Base-by-base conservation (phyloP, 176 grass and related monocot species). In the Triticum timopheevii region DNA sequence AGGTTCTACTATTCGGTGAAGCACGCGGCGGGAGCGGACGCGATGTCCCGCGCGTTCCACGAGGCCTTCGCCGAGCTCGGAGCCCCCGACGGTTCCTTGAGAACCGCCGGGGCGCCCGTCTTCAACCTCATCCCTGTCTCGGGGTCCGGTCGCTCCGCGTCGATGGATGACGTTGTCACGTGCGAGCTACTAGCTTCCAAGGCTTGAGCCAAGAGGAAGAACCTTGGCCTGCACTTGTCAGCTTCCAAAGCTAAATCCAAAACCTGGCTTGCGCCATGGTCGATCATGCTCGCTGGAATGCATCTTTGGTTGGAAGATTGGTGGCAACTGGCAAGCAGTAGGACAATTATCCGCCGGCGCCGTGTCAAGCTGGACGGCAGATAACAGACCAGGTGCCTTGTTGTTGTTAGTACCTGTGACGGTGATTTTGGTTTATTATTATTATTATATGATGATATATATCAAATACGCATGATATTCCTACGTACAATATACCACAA, bases 121-220 rank as follows among this genome's bases (percentile, higher is more conserved):
- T 98, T 91, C 87, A 98, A 89, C 61, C 67, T 98, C 13, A 66
- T 98, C 52, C 96, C 96, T 3, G 96, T 98, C 19, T 69, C 88
- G 3, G 84, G 90, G 35, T 94, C 96, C 8, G 96, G 93, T 6
- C 56, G 80, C 76, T 95, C 87, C 1, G 58, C 87, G 13, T 91
- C 86, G 2, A 72, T 59, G 22, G 87, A 84, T 22, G 87, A 98
- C 45, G 69, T 95, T 19, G 79, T 98, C 30, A 91, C 91, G 17
- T 98, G 92, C 31, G 93, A 98, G 85, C 80, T 98, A n/a, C 69
- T 95, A 73, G 96, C 88, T 3, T 98, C 88, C 59, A 93, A 92
- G 76, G 68, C 82, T n/a, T 93, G 84, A 82, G 15, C 19, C 13
- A 15, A 92, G 66, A 73, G 13, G 39, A 47, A 59, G 54, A 22